Base-by-base conservation (phyloP, 1,284 basidiomycete species). In the Prillingera fragicola region DNA sequence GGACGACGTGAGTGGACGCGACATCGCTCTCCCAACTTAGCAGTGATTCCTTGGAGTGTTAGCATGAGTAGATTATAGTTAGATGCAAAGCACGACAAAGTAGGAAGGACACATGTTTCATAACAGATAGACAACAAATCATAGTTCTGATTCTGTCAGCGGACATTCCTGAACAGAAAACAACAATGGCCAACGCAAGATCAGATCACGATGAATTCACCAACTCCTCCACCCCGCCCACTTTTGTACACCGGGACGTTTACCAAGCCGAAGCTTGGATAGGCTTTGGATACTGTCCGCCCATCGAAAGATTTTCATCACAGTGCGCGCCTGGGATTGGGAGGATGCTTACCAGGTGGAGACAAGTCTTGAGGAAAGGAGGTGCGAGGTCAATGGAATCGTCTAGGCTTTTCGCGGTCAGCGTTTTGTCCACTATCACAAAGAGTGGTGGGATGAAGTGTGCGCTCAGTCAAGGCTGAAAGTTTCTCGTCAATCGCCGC, bases 391-490 rank as follows among this genome's bases (percentile, higher is more conserved):
- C 12, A 24, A 14, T 15, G 18, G 25, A 17, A 31, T 21, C 3
- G 17, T 29, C 21, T n/a, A 26, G 13, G 19, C 14, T 5, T 33
- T 19, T 24, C 28, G 29, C 26, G 10, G 36, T 36, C 38, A 33
- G 43, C 36, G n/a, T 14, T 31, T 31, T 21, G 5, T 32, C 12
- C 40, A 5, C 32, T 34, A 2, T 23, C 6, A 23, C 10, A 23
- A 18, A 22, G 36, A 24, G n/a, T 12, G 29, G 29, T 34, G 27
- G 33, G 3, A 24, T 36, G 39, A 15, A 25, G 33, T 35, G 49
- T 52, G 54, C 63, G 65, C 65, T 67, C 65, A 64, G 65, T 59
- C 65, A 67, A 67, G 65, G 65, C 65, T 67, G 65, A 67, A 63
- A 58, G 41, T 67, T 49, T 63, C 59, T 58, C 65, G 63, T 54